Base-by-base conservation (phyloP, 805 yeast species). In the Pichia thaimueangensis region DNA sequence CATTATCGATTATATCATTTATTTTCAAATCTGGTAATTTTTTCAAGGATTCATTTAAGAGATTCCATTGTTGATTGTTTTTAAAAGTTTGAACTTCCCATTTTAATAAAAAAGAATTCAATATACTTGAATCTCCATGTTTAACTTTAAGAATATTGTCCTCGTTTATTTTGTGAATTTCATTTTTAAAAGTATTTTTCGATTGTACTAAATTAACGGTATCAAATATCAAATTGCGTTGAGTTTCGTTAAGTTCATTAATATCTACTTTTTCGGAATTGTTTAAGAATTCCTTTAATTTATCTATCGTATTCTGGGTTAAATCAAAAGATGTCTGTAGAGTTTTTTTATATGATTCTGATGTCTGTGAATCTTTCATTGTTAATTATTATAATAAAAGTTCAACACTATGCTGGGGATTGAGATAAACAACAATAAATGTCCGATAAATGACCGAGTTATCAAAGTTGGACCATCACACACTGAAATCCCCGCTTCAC, bases 11-110 rank as follows among this genome's bases (percentile, higher is more conserved):
- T 23, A 46, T 31, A n/a, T 24, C 35, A 13, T 35, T 34, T 6
- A 53, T 27, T 23, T 50, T 45, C 20, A 58, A 33, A 13, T 49
- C 53, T 0, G 60, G 62, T 11, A 59, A 39, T 15, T 48, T 47
- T 10, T 42, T 28, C 7, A 56, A 30, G n/a, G 48, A 39, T 27
- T 36, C 41, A 15, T 44, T 31, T 5, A 55, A 47, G 40, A 52
- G 44, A 23, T 47, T 42, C 31, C 45, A 45, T 27, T 45, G 29
- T 4, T 32, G 28, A 17, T 42, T 41, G 34, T 57, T 56, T 34
- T 48, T 44, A 30, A 50, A 39, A 30, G 45, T 42, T 40, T 53
- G 55, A 3, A 49, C 45, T 41, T 44, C 42, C 9, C 24, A 21
- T 29, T 44, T 44, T 17, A 41, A 19, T n/a, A 44, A 25, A 13